Base-by-base conservation (phyloP, 805 yeast species). In the Candida takata region DNA sequence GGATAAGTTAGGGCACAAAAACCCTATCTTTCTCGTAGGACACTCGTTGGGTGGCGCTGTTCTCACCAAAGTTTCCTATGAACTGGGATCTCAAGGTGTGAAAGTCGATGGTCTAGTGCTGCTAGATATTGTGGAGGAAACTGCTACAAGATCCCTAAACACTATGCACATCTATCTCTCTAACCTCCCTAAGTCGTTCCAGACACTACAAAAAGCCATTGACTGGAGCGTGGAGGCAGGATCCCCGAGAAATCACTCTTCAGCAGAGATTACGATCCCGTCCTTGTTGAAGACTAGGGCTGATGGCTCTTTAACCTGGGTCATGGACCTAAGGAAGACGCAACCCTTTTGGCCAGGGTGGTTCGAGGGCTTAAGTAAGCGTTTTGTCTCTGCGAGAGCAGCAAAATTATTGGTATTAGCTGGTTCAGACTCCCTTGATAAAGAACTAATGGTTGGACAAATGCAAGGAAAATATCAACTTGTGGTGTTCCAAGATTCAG, bases 391-490 rank as follows among this genome's bases (percentile, higher is more conserved):
- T 6, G 60, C 70, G 2, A 67, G 72, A 1, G 62, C 78, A 1
- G 77, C 88, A 1, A 83, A 86, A 49, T 48, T 92, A 35, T 67
- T 92, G 27, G 68, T 92, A 1, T 60, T 94, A 12, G 94, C 97
- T 0, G 95, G 95, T 4, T 82, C 88, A 35, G 97, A 92, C 46
- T 77, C 83, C 15, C 66, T 94, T 21, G 98, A 92, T 59, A 86
- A 81, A 44, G 73, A 73, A 26, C 65, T 92, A 32, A 86, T 88
- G 58, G 78, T 92, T 34, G 99, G 97, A 1, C 98, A 94, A 59
- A 92, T 92, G 98, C 97, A 88, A 60, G 99, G 99, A 2, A 80
- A 78, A 55, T 92, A 82, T 57, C 99, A 94, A 60, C 68, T 92
- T 27, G 77, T 84, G 11, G 92, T 87, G 5, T 80, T 86, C 55